Evolutionary conservation across 2,329 filamentous ascomycete species (phyloP).

Genomic region (Lanzia echinophila): DNA sequence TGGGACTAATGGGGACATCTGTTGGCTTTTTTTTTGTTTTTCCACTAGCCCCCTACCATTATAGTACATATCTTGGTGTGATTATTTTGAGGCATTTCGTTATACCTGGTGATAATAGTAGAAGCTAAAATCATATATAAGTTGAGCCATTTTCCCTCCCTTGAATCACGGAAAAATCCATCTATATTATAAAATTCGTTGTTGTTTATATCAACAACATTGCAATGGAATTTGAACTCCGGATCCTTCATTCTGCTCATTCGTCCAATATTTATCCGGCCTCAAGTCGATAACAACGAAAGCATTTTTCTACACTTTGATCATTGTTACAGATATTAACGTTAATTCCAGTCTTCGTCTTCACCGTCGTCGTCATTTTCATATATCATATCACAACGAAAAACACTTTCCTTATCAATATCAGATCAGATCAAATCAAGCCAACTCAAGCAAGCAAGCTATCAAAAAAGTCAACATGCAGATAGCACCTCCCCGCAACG

Average conservation of each 20-base stretch:
- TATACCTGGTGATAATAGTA: not conserved
- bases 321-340: constrained; percentile 9
- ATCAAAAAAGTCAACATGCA: constrained; percentile 7
- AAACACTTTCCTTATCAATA: not conserved
- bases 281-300: constrained; percentile 7
- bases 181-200: not conserved
- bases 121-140: constrained; percentile 2
- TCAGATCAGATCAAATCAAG: not conserved
- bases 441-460: not conserved
- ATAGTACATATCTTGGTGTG: constrained; percentile 1
- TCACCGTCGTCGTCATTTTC: not conserved
- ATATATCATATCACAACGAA: not conserved
- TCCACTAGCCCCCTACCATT: not conserved
- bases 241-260: not conserved
- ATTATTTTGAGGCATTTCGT: constrained; percentile 6
- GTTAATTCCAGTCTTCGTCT: constrained; percentile 6
- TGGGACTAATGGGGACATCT: not conserved
- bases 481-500: constrained; percentile 10
- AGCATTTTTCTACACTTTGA: constrained; percentile 6
- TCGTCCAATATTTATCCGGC: constrained; percentile 7
- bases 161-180: not conserved
- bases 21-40: constrained; percentile 1
- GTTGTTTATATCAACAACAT: not conserved
- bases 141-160: constrained; percentile 8
- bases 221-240: constrained; percentile 6